Conservation (phyloP, 495 filamentous ascomycete species). For the Hypoxylon rickii region DNA sequence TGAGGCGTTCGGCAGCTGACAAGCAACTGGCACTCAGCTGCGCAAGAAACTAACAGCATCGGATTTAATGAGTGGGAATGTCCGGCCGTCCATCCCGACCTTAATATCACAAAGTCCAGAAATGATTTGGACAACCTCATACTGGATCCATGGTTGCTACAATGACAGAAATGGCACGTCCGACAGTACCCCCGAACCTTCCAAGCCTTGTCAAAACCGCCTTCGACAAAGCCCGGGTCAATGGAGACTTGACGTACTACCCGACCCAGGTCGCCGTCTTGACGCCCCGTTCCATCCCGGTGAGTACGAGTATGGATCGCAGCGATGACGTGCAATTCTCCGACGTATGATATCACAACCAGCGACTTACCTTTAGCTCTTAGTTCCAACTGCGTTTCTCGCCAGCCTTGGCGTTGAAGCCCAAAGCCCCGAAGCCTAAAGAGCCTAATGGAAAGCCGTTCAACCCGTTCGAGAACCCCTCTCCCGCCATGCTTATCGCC, state of each 20-base stretch:
- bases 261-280: constrained; percentile 62
- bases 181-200: constrained; percentile 42
- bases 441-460: constrained; percentile 43
- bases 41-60: too few species aligned
- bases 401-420: constrained; percentile 75
- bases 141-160: neutral
- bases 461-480: constrained; percentile 76
- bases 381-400: constrained; percentile 79
- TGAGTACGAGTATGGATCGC: constrained; percentile 45
- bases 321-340: too few species aligned
- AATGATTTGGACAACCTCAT: neutral
- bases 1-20: too few species aligned
- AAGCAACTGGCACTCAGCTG: neutral
- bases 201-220: constrained; percentile 58
- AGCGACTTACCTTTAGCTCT: neutral
- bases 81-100: too few species aligned
- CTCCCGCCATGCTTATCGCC: constrained; percentile 63
- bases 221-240: constrained; percentile 58
- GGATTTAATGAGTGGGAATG: too few species aligned
- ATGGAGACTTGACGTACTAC: constrained; percentile 62
- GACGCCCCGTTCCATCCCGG: constrained; percentile 57
- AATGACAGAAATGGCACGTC: constrained; percentile 28
- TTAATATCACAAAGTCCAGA: too few species aligned
- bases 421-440: constrained; percentile 53
- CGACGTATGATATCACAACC: neutral